phyloP scores from a whole-genome alignment of 257 asterid species.

The Primulina huaijiensis region DNA sequence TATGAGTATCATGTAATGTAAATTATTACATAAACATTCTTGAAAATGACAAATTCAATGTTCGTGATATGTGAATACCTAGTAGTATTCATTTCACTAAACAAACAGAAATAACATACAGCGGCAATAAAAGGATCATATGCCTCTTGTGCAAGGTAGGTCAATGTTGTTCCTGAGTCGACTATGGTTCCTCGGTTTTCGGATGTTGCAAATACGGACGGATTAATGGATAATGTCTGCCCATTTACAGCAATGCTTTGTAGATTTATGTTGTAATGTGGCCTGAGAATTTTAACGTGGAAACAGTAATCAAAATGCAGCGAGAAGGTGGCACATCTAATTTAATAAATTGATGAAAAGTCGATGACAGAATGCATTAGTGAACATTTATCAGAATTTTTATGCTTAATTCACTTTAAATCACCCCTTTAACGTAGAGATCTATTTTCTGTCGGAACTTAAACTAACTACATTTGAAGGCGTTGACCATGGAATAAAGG shows the following conservation, averaged over 20 bases:
- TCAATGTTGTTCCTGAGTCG: conserved; percentile 95
- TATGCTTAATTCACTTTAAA: not conserved
- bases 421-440: not conserved
- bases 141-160: conserved; percentile 88
- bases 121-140: conserved; percentile 74
- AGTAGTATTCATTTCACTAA: not conserved
- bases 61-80: not conserved
- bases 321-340: no score
- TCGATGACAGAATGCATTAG: not conserved
- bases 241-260: conserved; percentile 85
- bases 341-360: not conserved
- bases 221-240: conserved; percentile 61
- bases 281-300: conserved; percentile 45
- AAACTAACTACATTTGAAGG: not conserved
- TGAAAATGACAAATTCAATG: not conserved
- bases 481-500: not conserved
- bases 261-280: conserved; percentile 85
- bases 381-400: not conserved
- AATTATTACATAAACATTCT: not conserved
- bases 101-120: conserved; percentile 42
- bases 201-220: conserved; percentile 73
- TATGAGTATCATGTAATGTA: not conserved
- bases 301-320: not conserved
- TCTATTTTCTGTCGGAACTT: not conserved
- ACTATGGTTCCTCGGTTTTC: conserved; percentile 76